A percentile compares a stretch with the other conserved stretches of the same genome.
phyloP scores from a whole-genome alignment of 495 filamentous ascomycete genomes.

The Patellaria atrata region DNA sequence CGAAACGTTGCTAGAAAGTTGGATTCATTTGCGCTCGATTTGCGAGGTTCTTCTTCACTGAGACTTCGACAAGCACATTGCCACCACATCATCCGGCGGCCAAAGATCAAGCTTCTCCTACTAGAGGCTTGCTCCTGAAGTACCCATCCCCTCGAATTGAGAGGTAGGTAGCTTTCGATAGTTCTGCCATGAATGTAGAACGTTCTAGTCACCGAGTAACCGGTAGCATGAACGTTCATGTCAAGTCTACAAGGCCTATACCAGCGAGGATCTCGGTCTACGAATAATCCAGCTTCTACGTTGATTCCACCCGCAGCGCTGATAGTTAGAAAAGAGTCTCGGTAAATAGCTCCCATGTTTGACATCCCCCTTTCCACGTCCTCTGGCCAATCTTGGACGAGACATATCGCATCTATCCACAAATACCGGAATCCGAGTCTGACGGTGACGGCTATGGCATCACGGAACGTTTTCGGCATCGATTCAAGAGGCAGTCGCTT shows the following conservation, averaged over 20 bases:
- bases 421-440: conserved; percentile 1
- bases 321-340: conserved; percentile 1
- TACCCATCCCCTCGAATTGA: conserved; percentile 1
- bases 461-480: background rate
- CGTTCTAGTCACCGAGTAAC: background rate
- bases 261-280: background rate
- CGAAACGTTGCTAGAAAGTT: too few relatives aligned
- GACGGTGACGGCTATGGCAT: background rate
- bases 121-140: conserved; percentile 2
- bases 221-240: too few relatives aligned
- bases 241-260: background rate
- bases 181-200: too few relatives aligned
- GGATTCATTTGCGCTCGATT: too few relatives aligned
- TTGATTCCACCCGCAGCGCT: conserved; percentile 2
- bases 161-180: too few relatives aligned
- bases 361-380: conserved; percentile 1
- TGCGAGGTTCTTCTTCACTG: too few relatives aligned
- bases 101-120: background rate
- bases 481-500: too few relatives aligned
- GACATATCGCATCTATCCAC: conserved; percentile 1
- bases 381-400: background rate
- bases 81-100: background rate
- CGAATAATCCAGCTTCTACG: background rate
- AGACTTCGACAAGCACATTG: too few relatives aligned
- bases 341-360: conserved; percentile 2